Percentiles rank a stretch among this genome's conserved stretches.
These are phyloP conservation scores for Thelonectria olida DNA, from an alignment of 2,329 filamentous ascomycete species.

Conservation along the genomic window DNA sequence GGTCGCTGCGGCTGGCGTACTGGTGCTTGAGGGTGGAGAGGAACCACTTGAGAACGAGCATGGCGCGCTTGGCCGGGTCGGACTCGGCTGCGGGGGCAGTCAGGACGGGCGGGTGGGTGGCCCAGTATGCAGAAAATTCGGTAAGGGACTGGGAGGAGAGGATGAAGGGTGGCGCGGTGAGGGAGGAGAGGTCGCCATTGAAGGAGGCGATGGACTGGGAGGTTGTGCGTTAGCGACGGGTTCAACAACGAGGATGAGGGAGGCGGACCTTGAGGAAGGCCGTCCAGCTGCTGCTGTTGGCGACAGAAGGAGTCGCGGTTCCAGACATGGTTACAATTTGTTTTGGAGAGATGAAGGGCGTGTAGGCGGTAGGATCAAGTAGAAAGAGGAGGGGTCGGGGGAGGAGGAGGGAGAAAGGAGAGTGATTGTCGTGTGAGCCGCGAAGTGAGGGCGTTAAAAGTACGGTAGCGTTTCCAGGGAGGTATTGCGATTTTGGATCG, in stretches of 20 bases:
- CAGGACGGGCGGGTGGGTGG: conserved; percentile 79
- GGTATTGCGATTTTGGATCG: conserved; percentile 17
- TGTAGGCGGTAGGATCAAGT: not conserved
- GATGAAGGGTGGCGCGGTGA: conserved; percentile 86
- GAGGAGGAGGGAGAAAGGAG: conserved; percentile 8
- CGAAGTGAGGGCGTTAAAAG: conserved; percentile 6
- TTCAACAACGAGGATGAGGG: not conserved
- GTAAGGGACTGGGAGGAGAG: conserved; percentile 80
- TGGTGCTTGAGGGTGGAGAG: conserved; percentile 92
- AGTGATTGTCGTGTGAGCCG: conserved; percentile 20
- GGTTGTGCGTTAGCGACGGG: not conserved
- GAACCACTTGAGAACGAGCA: conserved; percentile 97
- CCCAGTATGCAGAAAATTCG: conserved; percentile 86
- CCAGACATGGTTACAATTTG: conserved; percentile 42
- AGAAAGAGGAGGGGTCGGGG: not conserved
- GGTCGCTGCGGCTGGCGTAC: conserved; percentile 77
- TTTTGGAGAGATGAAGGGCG: not conserved
- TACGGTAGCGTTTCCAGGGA: not conserved
- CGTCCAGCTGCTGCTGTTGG: conserved; percentile 59
- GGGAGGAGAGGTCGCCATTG: conserved; percentile 81
- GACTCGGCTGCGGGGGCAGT: conserved; percentile 82
- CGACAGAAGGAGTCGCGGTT: conserved; percentile 45
- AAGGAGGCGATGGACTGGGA: conserved; percentile 78
- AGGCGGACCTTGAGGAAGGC: conserved; percentile 60
- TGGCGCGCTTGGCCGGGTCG: conserved; percentile 81